phyloP scores from a whole-genome alignment of 768 basidiomycete genomes.

The Russula abietina region DNA sequence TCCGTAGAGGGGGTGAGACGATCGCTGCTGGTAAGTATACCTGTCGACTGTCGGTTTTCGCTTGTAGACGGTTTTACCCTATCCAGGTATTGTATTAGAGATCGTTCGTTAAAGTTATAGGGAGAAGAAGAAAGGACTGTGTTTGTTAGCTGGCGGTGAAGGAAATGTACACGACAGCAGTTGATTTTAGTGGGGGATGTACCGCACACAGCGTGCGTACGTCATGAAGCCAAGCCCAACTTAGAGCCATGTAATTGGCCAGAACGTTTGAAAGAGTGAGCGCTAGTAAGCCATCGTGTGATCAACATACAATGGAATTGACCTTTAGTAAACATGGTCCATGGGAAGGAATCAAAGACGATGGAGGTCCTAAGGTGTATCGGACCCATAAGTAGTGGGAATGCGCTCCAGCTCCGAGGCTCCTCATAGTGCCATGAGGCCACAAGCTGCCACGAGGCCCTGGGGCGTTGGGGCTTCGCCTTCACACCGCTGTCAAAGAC shows the following conservation, averaged over 20 bases:
- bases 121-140: neutral
- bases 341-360: neutral
- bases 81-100: slow-evolving; percentile 16
- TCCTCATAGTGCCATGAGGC: neutral
- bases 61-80: neutral
- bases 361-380: neutral
- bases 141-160: neutral
- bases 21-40: slow-evolving; percentile 71
- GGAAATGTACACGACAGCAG: neutral
- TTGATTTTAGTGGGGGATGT: neutral
- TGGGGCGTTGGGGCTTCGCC: neutral
- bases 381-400: neutral
- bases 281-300: neutral
- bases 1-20: slow-evolving; percentile 88
- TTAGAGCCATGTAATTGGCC: neutral
- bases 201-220: neutral
- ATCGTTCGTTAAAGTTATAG: slow-evolving; percentile 5
- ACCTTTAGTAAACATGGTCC: neutral
- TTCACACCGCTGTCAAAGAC: neutral
- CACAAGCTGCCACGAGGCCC: neutral
- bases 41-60: neutral
- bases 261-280: neutral
- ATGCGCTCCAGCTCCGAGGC: neutral
- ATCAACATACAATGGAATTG: neutral
- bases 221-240: neutral